Conservation (phyloP, 345 rosid species). For the Pistacia integerrima region DNA sequence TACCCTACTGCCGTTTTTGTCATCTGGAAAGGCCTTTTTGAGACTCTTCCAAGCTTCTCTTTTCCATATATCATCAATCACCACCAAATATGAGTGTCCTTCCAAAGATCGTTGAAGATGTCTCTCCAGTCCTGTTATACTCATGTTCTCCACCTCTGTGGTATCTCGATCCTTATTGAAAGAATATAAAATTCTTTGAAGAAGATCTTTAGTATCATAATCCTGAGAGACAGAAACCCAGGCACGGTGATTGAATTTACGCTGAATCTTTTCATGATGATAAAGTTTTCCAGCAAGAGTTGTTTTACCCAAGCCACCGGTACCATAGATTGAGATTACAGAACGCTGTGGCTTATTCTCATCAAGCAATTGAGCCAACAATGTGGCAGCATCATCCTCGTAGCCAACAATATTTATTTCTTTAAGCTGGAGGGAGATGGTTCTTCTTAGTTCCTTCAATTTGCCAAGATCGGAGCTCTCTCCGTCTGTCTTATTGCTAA, state of each 20-base stretch:
- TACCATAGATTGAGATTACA: not conserved
- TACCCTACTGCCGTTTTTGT: not conserved
- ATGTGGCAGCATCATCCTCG: not conserved
- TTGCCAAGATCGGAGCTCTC: not conserved
- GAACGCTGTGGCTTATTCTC: not conserved
- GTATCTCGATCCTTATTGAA: not conserved
- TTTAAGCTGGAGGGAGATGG: conserved; percentile 3
- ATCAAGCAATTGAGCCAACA: not conserved
- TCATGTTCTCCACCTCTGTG: not conserved
- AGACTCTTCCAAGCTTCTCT: conserved; percentile 10
- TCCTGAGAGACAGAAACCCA: not conserved
- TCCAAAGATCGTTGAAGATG: not conserved
- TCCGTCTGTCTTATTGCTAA: not conserved
- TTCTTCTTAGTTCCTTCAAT: conserved; percentile 20
- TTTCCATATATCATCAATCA: conserved; percentile 24
- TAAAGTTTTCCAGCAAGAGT: not conserved
- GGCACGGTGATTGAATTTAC: not conserved
- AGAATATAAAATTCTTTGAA: not conserved
- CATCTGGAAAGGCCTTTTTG: not conserved
- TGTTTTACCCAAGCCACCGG: no score
- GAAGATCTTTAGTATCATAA: not conserved
- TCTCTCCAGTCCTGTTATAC: not conserved
- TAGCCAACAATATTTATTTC: not conserved
- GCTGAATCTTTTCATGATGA: not conserved
- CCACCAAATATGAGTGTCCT: not conserved